phyloP scores from a whole-genome alignment of 805 yeast genomes.

The Candida nitratophila region DNA sequence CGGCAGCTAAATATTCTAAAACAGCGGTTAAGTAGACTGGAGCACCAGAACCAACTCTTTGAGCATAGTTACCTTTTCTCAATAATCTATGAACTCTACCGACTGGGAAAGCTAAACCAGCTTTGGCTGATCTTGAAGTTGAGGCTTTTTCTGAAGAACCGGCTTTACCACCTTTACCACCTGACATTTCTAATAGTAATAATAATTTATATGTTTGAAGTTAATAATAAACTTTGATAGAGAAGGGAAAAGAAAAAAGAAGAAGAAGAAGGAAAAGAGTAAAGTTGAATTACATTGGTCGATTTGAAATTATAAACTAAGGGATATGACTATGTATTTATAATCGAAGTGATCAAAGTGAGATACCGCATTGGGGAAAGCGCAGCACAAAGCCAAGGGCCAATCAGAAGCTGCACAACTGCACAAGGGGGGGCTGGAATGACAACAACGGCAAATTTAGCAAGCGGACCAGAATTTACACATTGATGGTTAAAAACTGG shows the following conservation, averaged over 20 bases:
- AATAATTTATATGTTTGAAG: not conserved
- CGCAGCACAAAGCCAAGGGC: too few species aligned
- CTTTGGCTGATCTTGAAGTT: slow-evolving; percentile 97
- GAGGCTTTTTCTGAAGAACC: slow-evolving; percentile 92
- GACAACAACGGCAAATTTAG: not conserved
- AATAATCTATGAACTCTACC: slow-evolving; percentile 97
- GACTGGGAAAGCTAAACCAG: slow-evolving; percentile 98
- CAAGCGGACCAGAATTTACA: slow-evolving; percentile 11
- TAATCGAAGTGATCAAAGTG: not conserved
- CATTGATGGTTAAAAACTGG: slow-evolving; percentile 11
- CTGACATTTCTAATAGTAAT: slow-evolving; percentile 34
- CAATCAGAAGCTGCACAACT: too few species aligned
- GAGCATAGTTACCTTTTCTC: slow-evolving; percentile 97
- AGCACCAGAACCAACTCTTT: slow-evolving; percentile 98
- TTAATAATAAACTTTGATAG: not conserved
- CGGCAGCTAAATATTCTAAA: slow-evolving; percentile 94
- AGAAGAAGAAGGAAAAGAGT: not conserved
- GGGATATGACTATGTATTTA: not conserved
- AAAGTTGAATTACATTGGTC: not conserved
- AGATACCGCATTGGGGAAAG: too few species aligned
- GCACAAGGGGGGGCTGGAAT: too few species aligned
- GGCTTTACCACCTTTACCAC: slow-evolving; percentile 90
- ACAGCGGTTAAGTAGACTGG: slow-evolving; percentile 97
- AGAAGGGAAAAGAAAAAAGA: not conserved
- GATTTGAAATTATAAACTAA: not conserved